Conservation (phyloP, 2,329 filamentous ascomycete genomes). For the Aureobasidium vineae region DNA sequence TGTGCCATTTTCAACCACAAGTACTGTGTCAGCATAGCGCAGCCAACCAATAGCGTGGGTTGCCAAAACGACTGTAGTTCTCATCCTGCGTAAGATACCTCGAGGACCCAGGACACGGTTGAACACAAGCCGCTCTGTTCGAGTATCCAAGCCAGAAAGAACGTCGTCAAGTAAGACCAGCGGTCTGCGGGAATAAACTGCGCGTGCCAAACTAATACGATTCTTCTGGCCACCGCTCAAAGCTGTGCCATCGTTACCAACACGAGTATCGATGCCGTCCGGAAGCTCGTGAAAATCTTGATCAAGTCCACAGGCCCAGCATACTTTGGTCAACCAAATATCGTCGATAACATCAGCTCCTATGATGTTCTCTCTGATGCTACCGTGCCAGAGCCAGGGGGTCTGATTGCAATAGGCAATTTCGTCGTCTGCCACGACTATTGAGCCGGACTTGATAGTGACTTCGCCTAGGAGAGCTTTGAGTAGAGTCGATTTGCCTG, state of each 20-base stretch:
- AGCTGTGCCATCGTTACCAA: conserved; percentile 82
- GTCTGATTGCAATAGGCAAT: conserved; percentile 31
- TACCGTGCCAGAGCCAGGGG: conserved; percentile 76
- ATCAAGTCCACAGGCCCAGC: conserved; percentile 69
- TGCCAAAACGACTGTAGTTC: conserved; percentile 47
- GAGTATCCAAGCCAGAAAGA: conserved; percentile 69
- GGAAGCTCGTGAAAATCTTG: conserved; percentile 74
- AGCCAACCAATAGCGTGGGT: conserved; percentile 43
- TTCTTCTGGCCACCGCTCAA: conserved; percentile 81
- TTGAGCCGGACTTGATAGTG: conserved; percentile 15
- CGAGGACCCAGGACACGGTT: conserved; percentile 43
- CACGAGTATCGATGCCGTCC: conserved; percentile 76
- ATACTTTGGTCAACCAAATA: conserved; percentile 66
- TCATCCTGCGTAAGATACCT: conserved; percentile 45
- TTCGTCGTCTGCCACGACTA: conserved; percentile 23
- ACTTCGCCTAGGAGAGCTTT: conserved; percentile 29
- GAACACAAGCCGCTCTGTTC: conserved; percentile 48
- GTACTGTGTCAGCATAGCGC: conserved; percentile 45
- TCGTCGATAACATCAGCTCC: conserved; percentile 71
- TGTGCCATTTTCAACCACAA: conserved; percentile 33
- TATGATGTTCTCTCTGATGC: conserved; percentile 72
- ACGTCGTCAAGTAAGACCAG: conserved; percentile 80
- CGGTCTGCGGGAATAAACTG: conserved; percentile 74
- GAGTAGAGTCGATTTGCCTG: conserved; percentile 31
- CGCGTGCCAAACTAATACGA: conserved; percentile 75